Percentiles rank a stretch among this genome's conserved stretches.
Conservation (phyloP, 805 yeast genomes). For the Saturnispora zaruensis region DNA sequence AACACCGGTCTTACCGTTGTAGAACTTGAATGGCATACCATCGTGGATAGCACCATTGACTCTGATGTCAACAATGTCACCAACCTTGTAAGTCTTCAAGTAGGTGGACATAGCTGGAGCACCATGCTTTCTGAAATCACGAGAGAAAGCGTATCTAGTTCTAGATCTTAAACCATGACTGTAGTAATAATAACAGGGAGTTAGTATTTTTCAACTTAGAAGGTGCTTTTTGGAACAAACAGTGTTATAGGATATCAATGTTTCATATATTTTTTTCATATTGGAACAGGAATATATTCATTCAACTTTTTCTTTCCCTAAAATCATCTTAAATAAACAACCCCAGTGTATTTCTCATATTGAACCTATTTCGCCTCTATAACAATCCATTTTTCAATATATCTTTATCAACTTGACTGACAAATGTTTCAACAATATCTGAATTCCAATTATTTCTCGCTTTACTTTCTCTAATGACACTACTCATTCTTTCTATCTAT, state of each 20-base stretch:
- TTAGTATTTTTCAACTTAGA: constrained; percentile 11
- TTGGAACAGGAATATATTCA: too few species aligned
- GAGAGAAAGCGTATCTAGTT: constrained; percentile 99
- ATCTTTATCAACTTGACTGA: too few species aligned
- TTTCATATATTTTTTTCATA: too few species aligned
- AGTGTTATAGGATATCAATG: too few species aligned
- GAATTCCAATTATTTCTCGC: too few species aligned
- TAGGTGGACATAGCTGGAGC: constrained; percentile 88
- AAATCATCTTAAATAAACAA: too few species aligned
- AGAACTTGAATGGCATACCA: constrained; percentile 99
- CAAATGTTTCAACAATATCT: neutral
- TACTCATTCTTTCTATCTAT: neutral
- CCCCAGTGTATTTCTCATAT: too few species aligned
- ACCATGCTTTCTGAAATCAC: constrained; percentile 99
- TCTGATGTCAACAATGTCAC: constrained; percentile 98
- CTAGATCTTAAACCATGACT: constrained; percentile 99
- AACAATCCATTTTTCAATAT: too few species aligned
- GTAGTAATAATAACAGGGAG: constrained; percentile 12
- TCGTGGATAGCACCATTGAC: constrained; percentile 99
- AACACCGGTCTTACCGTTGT: constrained; percentile 99
- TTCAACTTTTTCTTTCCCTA: too few species aligned
- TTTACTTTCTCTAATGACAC: neutral
- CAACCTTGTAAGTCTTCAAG: constrained; percentile 97
- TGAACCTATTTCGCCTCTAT: too few species aligned
- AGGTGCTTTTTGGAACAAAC: neutral